A percentile compares a stretch with the other conserved stretches of the same genome.
These are phyloP conservation scores for Porcisia hertigi DNA, from an alignment of 208 protist genomes.

Conservation along the genomic window DNA sequence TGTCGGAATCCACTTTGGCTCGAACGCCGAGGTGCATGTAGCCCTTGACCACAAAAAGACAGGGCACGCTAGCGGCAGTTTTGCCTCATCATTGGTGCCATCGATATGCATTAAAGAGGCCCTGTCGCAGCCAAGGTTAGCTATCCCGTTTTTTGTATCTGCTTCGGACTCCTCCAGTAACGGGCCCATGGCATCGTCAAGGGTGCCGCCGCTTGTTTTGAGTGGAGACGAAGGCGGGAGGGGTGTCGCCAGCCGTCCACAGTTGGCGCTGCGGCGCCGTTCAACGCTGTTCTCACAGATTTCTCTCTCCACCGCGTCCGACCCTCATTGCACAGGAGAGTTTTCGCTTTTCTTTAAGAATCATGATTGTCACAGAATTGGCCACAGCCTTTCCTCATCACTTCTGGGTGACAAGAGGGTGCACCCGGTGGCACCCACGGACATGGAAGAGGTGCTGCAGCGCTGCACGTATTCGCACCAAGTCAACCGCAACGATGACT, in stretches of 20 bases:
- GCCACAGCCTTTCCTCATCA: too few relatives aligned
- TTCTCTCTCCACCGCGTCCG: neutral
- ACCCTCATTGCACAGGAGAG: neutral
- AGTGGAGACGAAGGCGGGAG: neutral
- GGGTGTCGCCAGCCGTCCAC: neutral
- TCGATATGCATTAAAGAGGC: neutral
- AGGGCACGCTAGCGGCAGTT: neutral
- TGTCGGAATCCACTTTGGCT: neutral
- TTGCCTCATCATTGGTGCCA: neutral
- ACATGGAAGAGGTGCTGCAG: neutral
- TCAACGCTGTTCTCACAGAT: conserved; percentile 21
- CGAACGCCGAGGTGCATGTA: neutral
- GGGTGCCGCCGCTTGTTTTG: neutral
- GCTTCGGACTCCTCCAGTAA: conserved; percentile 2
- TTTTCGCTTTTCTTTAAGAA: neutral
- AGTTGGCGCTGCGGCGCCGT: neutral
- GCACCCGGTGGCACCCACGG: too few relatives aligned
- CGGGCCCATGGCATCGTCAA: conserved; percentile 1
- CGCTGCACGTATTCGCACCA: too few relatives aligned
- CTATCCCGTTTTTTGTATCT: conserved; percentile 17
- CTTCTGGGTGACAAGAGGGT: neutral
- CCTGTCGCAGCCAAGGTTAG: conserved; percentile 8
- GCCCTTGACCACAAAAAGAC: neutral
- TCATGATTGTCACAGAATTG: neutral
- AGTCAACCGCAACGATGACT: neutral